Conservation (phyloP, 1,139 yeast genomes). For the Geotrichum fermentans region DNA sequence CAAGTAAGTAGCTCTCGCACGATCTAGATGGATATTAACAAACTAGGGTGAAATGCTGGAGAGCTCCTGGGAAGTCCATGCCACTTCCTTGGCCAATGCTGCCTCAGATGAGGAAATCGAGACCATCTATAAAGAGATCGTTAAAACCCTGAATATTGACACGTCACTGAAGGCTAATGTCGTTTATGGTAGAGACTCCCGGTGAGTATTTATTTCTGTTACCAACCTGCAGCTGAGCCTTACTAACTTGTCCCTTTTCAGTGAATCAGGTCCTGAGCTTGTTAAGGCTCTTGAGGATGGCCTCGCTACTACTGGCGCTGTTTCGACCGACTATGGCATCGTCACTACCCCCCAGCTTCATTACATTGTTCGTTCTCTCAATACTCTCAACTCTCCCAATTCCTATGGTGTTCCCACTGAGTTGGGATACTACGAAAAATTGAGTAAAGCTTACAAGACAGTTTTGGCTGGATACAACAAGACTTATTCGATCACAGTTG, state of each 20-base stretch:
- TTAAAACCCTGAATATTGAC: slow-evolving; percentile 43
- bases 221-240: slow-evolving; percentile 30
- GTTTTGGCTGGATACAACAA: slow-evolving; percentile 37
- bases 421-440: slow-evolving; percentile 64
- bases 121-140: slow-evolving; percentile 35
- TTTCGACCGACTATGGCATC: slow-evolving; percentile 55
- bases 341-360: slow-evolving; percentile 95
- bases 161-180: slow-evolving; percentile 41
- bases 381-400: slow-evolving; percentile 45
- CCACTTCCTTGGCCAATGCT: slow-evolving; percentile 76
- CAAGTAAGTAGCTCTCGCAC: slow-evolving; percentile 30
- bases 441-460: slow-evolving; percentile 46
- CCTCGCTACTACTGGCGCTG: slow-evolving; percentile 46
- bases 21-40: too few relatives aligned
- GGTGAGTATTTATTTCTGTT: slow-evolving; percentile 31
- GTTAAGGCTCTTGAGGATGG: slow-evolving; percentile 65
- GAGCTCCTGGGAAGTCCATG: slow-evolving; percentile 75
- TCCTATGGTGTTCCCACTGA: slow-evolving; percentile 62
- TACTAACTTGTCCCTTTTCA: slow-evolving; percentile 30
- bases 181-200: slow-evolving; percentile 50
- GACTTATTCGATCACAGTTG: slow-evolving; percentile 51
- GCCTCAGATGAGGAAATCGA: slow-evolving; percentile 38
- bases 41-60: slow-evolving; percentile 86
- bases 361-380: slow-evolving; percentile 69
- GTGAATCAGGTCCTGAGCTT: slow-evolving; percentile 68